These are phyloP conservation scores for Penicillium psychrosexuale DNA, from an alignment of 2,329 filamentous ascomycete genomes.

Conservation along the genomic window DNA sequence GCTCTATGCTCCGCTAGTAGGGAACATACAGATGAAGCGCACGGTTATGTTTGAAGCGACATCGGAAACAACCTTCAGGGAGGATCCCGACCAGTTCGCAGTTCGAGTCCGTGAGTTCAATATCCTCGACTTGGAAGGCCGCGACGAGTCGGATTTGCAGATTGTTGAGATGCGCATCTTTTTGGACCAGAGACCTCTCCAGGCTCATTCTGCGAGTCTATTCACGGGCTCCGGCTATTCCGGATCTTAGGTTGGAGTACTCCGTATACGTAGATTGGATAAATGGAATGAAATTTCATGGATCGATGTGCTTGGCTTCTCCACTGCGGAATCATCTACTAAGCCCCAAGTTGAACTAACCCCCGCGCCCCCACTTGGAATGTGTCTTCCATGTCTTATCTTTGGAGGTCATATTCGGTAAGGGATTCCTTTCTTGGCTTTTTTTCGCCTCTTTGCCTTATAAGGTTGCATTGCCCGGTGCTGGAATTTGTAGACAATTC, in stretches of 20 bases:
- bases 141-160: conserved; percentile 6
- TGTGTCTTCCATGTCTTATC: not conserved
- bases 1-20: conserved; percentile 7
- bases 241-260: not conserved
- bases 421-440: not conserved
- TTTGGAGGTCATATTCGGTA: conserved; percentile 8
- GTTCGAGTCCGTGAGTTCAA: conserved; percentile 21
- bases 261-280: not conserved
- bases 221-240: not conserved
- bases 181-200: conserved; percentile 19
- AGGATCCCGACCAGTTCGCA: conserved; percentile 22
- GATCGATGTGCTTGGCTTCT: not conserved
- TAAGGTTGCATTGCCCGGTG: not conserved
- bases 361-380: not conserved
- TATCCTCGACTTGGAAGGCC: conserved; percentile 16
- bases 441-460: not conserved
- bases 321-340: conserved; percentile 10
- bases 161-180: conserved; percentile 22
- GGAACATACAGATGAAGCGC: conserved; percentile 9
- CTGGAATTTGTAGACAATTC: not conserved
- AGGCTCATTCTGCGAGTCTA: conserved; percentile 13
- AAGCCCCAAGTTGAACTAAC: not conserved
- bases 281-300: not conserved
- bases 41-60: conserved; percentile 26
- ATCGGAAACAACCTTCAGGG: conserved; percentile 16